Base-by-base conservation (phyloP, 2,329 filamentous ascomycete species). In the Massarina eburnea region DNA sequence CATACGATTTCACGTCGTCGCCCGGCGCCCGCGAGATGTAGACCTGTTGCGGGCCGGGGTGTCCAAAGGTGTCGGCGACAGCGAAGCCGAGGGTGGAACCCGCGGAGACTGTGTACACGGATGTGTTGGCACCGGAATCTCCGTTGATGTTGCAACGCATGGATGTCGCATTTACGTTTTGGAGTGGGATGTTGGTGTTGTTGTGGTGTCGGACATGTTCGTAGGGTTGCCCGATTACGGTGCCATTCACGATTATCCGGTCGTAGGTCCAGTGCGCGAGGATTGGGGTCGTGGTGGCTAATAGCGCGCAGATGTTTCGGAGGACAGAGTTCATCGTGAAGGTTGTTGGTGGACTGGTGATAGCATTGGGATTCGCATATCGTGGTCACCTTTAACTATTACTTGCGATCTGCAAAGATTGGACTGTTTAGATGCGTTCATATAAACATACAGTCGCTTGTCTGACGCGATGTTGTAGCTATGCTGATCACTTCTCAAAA, bases 51-150 rank as follows among this genome's bases (percentile, higher is more conserved):
- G 59, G 58, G 0, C 60, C 60, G 2, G 61, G 60, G 43, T 63
- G 59, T 8, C 55, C 67, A 60, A 79, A 73, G 57, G 74, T 67
- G 54, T 71, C 68, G 64, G 75, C 62, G 66, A 76, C 60, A 49
- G 77, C 62, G 67, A 78, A 62, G 54, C 72, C 63, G 65, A 79
- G 61, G 60, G 74, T 67, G 57, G 72, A 67, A 33, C 76, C 76
- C 1, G 74, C 54, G 12, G 41, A 24, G 1, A 63, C 54, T 12
- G 51, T 47, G 44, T 59, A 58, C 3, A 58, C 62, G 20, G 51
- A 45, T 3, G 61, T 73, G 2, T 45, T 42, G 2, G 41, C 48
- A 21, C 54, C 60, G 4, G 51, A 48, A 3, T 42, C 8, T 4
- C 34, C 45, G 12, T 39, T 27, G 8, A 42, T 47, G 47, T 65